Evolutionary conservation across 2,329 filamentous ascomycete species (phyloP), one percentile per base, ranked within the genome.

Genomic region (Microsporum audouinii): DNA sequence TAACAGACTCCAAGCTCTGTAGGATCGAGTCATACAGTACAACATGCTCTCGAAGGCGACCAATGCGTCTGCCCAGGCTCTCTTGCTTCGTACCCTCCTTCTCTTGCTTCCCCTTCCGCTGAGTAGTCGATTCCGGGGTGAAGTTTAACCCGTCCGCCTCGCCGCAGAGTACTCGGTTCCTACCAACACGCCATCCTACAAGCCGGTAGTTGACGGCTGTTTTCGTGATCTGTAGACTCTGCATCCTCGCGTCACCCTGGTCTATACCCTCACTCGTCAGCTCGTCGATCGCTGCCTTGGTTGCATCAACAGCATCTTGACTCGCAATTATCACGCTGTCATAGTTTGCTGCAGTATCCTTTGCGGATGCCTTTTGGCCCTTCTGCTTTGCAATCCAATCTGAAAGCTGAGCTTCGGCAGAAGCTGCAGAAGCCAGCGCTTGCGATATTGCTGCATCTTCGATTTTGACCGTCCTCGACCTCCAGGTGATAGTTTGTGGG

Each of bases 131-230:
- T 65, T 33, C 78, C 74, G 62, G 84, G 79, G 0, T 81, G 73
- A 55, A 36, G 14, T 5, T 43, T 14, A 89, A 81, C 2, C 92
- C 92, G 67, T 97, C 92, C 60, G 88, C 81, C 5, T 83, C 78
- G n/a, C 92, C 91, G 58, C 90, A 89, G 64, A 99, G 78, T 0
- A 96, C 87, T 60, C 94, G 82, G 73, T 99, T 97, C 56, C 94
- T 86, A 31, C 92, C 92, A 65, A 97, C 89, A 72, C 94, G 84
- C 91, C 91, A 97, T 70, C 89, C 91, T 61, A 99, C 88, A 74
- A 96, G 84, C 66, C 89, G 89, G 72, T 95, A 97, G 73, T 94
- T 95, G 61, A 97, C 89, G 1, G 92, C 91, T 0, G 95, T 95
- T 63, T 88, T 87, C 2, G 91, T 95, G 62, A 99, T 88, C 66